Base-by-base conservation (phyloP, 768 basidiomycete species). In the Tricholoma matsutake region DNA sequence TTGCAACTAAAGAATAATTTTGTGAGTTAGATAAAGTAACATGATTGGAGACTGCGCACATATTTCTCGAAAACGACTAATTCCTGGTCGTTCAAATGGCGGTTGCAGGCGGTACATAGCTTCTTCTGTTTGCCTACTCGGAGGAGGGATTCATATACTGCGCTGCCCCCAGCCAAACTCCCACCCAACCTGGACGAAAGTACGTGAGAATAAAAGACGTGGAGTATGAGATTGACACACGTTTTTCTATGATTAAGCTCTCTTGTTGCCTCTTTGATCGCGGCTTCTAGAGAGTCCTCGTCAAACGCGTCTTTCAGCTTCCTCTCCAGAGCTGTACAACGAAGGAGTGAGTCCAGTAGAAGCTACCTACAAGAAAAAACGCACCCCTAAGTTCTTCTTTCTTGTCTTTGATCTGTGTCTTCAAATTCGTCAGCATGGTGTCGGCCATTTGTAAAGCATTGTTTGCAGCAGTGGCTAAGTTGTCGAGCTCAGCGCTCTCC, bases 21-120 rank as follows among this genome's bases (percentile, higher is more conserved):
- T 47, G 9, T 64, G 20, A 37, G 34, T 11, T 53, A 59, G 49
- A 18, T 22, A 54, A 45, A 28, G 47, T 35, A 7, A 20, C 20
- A 69, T 63, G 39, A 79, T 83, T 51, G 10, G 52, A n/a, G 35
- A 34, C 43, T 56, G 76, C 86, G 56, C 59, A 92, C 93, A 67
- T 86, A 86, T 74, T 80, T 82, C 71, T 95, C 89, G 62, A 95
- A 91, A 0, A 81, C 78, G 0, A 74, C 73, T 10, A 81, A 63
- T 61, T 83, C 80, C 10, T 72, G 68, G 54, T 82, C 80, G 20
- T 82, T 75, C 68, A 98, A 74, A 39, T 78, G 78, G 1, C 95
- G 84, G 65, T 86, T 85, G 69, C 96, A 98, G 7, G 86, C 86
- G 10, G 83, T 78, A 67, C 96, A 99, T 0, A 79, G 72, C 67